Conservation (phyloP, 2,329 filamentous ascomycete genomes). For the Alternaria consortialis region DNA sequence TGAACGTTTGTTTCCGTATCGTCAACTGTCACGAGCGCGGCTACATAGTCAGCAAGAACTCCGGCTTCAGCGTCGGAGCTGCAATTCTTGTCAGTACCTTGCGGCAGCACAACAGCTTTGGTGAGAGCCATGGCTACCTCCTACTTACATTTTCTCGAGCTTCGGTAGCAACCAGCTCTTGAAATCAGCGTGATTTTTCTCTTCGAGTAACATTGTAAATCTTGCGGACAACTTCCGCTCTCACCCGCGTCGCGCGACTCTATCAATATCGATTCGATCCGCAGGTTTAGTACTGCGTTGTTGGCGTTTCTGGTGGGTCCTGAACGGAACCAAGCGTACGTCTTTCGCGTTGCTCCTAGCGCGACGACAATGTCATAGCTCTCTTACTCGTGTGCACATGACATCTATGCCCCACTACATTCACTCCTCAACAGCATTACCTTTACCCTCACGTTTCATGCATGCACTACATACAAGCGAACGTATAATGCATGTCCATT, state of each 20-base stretch:
- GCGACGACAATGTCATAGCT: slow-evolving; percentile 21
- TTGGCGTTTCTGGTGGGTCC: not conserved
- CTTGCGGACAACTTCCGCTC: slow-evolving; percentile 6
- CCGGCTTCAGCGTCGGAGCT: slow-evolving; percentile 83
- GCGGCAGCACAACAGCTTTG: not conserved
- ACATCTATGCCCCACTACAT: slow-evolving; percentile 25
- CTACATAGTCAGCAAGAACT: slow-evolving; percentile 84
- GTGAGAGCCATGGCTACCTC: not conserved
- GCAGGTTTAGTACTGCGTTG: not conserved
- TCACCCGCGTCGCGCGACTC: slow-evolving; percentile 5
- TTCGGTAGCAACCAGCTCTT: slow-evolving; percentile 82
- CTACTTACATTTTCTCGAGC: slow-evolving; percentile 74
- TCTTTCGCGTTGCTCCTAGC: slow-evolving; percentile 27
- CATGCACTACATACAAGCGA: not conserved
- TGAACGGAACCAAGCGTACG: slow-evolving; percentile 6
- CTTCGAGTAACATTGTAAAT: slow-evolving; percentile 63
- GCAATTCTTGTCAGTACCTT: slow-evolving; percentile 10
- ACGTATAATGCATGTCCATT: not conserved
- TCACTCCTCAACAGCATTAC: slow-evolving; percentile 5
- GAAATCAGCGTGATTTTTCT: slow-evolving; percentile 65
- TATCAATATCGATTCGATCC: not conserved
- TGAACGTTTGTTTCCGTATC: slow-evolving; percentile 71
- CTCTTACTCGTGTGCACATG: slow-evolving; percentile 30
- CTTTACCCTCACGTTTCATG: not conserved
- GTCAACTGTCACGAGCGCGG: slow-evolving; percentile 73